Percentiles rank a stretch among this genome's conserved stretches.
phyloP scores from a whole-genome alignment of 495 filamentous ascomycete species.

The Hyphodiscus hymeniophilus region DNA sequence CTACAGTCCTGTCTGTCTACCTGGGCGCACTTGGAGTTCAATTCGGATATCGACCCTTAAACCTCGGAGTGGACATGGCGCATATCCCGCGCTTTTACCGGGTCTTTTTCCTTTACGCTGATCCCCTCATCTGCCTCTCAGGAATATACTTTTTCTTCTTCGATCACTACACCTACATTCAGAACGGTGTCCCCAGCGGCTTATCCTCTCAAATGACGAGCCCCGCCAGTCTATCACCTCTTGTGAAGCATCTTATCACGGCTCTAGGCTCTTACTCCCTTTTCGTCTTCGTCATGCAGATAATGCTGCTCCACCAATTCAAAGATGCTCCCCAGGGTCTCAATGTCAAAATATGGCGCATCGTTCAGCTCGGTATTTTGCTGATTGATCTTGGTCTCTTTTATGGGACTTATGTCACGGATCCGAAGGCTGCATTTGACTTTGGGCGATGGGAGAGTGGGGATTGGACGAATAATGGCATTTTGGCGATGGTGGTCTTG shows the following conservation, averaged over 20 bases:
- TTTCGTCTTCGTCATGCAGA: slow-evolving; percentile 12
- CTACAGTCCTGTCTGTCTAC: too few relatives aligned
- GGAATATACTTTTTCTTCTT: slow-evolving; percentile 24
- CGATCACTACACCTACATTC: slow-evolving; percentile 11
- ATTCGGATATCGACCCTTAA: too few relatives aligned
- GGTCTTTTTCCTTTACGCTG: slow-evolving; percentile 22
- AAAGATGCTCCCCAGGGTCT: neutral
- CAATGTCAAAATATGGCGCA: slow-evolving; percentile 8
- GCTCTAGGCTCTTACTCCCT: slow-evolving; percentile 15
- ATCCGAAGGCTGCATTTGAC: neutral
- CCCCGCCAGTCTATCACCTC: neutral
- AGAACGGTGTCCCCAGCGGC: slow-evolving; percentile 1
- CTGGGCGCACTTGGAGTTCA: too few relatives aligned
- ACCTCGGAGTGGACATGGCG: too few relatives aligned
- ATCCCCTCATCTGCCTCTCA: slow-evolving; percentile 22
- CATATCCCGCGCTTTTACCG: neutral
- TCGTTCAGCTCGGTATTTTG: slow-evolving; percentile 6
- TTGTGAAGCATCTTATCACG: slow-evolving; percentile 6
- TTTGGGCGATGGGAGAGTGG: slow-evolving; percentile 1
- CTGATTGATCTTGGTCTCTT: slow-evolving; percentile 8
- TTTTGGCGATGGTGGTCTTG: slow-evolving; percentile 6
- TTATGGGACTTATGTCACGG: slow-evolving; percentile 3
- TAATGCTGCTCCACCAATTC: slow-evolving; percentile 12
- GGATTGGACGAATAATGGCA: slow-evolving; percentile 15
- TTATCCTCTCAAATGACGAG: neutral